A percentile compares a stretch with the other conserved stretches of the same genome.
Evolutionary conservation across 768 basidiomycete genomes (phyloP).

Genomic region (Mycena latifolia): DNA sequence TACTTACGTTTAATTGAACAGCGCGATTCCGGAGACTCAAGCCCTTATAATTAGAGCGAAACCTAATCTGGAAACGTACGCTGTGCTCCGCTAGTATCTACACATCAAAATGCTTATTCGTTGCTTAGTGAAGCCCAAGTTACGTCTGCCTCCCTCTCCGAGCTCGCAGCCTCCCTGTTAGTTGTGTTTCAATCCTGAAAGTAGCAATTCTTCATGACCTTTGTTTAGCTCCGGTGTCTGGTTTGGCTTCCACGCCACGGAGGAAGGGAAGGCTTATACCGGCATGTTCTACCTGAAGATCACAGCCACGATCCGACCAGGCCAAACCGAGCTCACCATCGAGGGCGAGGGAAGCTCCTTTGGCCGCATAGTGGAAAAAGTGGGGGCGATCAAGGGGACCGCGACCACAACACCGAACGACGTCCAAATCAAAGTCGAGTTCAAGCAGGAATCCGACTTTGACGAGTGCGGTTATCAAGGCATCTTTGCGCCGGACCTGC

Average conservation of each 20-base stretch:
- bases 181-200: too few relatives aligned
- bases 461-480: too few relatives aligned
- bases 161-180: neutral
- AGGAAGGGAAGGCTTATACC: neutral
- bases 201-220: neutral
- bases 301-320: neutral
- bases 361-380: neutral
- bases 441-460: too few relatives aligned
- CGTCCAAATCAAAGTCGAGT: neutral
- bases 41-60: too few relatives aligned
- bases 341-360: neutral
- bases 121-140: neutral
- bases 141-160: neutral
- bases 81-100: too few relatives aligned
- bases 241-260: constrained; percentile 14
- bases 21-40: neutral
- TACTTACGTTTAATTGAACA: neutral
- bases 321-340: constrained; percentile 4
- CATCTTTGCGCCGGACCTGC: neutral
- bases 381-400: neutral
- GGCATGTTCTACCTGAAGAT: constrained; percentile 20
- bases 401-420: neutral
- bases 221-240: constrained; percentile 3
- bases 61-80: neutral
- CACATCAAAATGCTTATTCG: neutral